phyloP scores from a whole-genome alignment of 2,329 filamentous ascomycete species.

The Lojkania enalia region DNA sequence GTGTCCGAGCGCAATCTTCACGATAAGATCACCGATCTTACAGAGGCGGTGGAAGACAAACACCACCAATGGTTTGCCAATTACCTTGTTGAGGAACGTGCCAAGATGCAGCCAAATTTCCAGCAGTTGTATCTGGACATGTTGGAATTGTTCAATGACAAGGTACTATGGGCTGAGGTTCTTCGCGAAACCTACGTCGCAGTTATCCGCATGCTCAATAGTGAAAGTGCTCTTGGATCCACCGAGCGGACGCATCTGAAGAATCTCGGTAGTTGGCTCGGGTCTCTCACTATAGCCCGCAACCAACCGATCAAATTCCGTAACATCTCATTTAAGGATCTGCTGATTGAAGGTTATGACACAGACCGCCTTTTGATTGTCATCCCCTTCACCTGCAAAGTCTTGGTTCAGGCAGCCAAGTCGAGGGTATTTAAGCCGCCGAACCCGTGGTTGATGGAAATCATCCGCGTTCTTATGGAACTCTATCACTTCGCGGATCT shows the following conservation, averaged over 20 bases:
- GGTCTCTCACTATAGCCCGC: conserved; percentile 86
- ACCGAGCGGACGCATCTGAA: conserved; percentile 88
- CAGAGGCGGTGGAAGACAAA: conserved; percentile 73
- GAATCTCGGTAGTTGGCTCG: conserved; percentile 91
- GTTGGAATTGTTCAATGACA: conserved; percentile 79
- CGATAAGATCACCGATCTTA: conserved; percentile 80
- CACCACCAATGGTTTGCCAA: conserved; percentile 96
- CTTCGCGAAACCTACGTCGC: conserved; percentile 89
- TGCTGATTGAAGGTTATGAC: conserved; percentile 91
- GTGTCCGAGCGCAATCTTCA: conserved; percentile 87
- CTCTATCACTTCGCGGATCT: conserved; percentile 91
- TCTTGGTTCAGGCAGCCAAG: conserved; percentile 78
- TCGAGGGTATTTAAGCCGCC: conserved; percentile 92
- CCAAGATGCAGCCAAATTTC: conserved; percentile 96
- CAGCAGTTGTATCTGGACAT: conserved; percentile 91
- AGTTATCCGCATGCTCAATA: conserved; percentile 83
- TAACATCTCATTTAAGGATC: conserved; percentile 95
- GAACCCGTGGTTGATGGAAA: conserved; percentile 98
- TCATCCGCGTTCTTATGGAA: conserved; percentile 86
- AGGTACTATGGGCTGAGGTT: conserved; percentile 82
- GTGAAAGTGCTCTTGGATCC: conserved; percentile 82
- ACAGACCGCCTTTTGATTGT: conserved; percentile 88
- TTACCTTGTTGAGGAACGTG: conserved; percentile 92
- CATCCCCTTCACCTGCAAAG: conserved; percentile 97
- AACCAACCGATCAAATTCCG: conserved; percentile 95